phyloP scores from a whole-genome alignment of 495 filamentous ascomycete species.

The Talaromyces liani region DNA sequence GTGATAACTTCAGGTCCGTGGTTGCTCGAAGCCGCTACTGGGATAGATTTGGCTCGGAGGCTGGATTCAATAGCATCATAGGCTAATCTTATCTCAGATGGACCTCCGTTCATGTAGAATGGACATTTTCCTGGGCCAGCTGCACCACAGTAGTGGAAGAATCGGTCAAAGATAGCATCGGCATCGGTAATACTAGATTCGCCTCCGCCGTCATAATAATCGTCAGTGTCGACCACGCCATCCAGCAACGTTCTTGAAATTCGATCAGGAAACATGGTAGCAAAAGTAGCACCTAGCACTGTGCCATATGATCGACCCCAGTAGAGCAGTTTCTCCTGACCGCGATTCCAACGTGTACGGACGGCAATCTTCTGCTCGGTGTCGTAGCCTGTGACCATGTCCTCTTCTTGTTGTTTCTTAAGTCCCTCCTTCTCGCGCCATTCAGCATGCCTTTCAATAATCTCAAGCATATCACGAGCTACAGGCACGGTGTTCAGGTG shows the following conservation, averaged over 20 bases:
- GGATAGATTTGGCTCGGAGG: conserved; percentile 38
- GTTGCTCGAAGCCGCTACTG: conserved; percentile 25
- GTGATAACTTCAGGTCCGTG: conserved; percentile 35
- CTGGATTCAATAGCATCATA: conserved; percentile 30
- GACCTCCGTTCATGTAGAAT: conserved; percentile 29
- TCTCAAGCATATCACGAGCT: conserved; percentile 42
- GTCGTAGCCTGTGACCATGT: conserved; percentile 27
- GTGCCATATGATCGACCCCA: conserved; percentile 58
- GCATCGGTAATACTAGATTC: conserved; percentile 31
- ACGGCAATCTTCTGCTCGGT: conserved; percentile 19
- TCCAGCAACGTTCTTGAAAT: conserved; percentile 34
- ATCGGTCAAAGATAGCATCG: conserved; percentile 25
- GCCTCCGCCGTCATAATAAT: conserved; percentile 28
- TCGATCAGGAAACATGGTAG: conserved; percentile 41
- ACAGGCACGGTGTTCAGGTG: conserved; percentile 42
- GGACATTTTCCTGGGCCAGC: conserved; percentile 28
- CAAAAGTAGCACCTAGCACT: conserved; percentile 44
- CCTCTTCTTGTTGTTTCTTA: conserved; percentile 18
- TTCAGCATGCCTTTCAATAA: conserved; percentile 42
- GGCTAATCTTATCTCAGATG: conserved; percentile 29
- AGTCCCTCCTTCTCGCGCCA: conserved; percentile 32
- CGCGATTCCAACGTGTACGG: conserved; percentile 18
- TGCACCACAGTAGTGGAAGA: conserved; percentile 33
- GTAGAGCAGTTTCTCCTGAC: conserved; percentile 38
- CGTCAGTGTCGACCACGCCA: conserved; percentile 36